phyloP scores from a whole-genome alignment of 257 asterid species.

The Capsicum baccatum region DNA sequence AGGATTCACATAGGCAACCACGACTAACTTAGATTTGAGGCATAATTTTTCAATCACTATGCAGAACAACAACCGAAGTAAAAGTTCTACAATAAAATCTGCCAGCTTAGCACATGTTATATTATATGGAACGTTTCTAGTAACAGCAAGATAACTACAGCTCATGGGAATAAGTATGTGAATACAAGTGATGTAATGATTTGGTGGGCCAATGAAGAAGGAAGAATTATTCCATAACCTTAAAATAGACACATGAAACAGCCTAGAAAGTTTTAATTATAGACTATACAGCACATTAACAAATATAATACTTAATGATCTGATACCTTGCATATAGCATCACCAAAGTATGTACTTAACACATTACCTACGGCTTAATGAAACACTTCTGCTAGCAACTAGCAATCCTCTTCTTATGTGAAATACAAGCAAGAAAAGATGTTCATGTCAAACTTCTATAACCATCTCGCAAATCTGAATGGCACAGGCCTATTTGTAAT shows the following conservation, averaged over 20 bases:
- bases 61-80: background rate
- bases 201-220: background rate
- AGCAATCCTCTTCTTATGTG: background rate
- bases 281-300: background rate
- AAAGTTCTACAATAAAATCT: background rate
- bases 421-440: background rate
- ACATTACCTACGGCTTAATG: background rate
- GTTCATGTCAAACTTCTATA: background rate
- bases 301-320: background rate
- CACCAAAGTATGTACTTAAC: background rate
- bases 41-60: background rate
- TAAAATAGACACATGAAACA: background rate
- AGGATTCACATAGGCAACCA: background rate
- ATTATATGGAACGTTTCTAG: background rate
- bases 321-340: background rate
- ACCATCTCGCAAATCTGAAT: background rate
- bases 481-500: background rate
- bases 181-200: background rate
- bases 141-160: constrained; percentile 25
- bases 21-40: background rate
- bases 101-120: constrained; percentile 16
- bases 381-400: background rate
- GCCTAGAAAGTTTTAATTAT: background rate
- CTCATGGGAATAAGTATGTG: constrained; percentile 16
- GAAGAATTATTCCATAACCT: background rate